Percentiles rank a stretch among this genome's conserved stretches.
Conservation (phyloP, 352 stramenopile genomes). For the Pythium folliculosum region DNA sequence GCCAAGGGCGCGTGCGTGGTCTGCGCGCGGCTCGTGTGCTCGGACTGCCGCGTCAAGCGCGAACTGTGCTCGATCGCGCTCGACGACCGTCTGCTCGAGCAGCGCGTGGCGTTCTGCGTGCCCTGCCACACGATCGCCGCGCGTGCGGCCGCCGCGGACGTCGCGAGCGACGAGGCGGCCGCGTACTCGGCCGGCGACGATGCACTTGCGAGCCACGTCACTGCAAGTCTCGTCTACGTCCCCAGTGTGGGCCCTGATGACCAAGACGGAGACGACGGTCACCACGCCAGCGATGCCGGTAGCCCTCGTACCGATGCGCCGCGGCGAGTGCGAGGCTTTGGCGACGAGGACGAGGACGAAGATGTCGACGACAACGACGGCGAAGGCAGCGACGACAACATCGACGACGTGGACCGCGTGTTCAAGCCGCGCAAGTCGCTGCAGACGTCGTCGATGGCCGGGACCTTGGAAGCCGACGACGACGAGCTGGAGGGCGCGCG, state of each 20-base stretch:
- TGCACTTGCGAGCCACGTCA: background rate
- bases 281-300: too few relatives aligned
- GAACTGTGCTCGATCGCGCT: conserved; percentile 27
- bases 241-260: background rate
- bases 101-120: conserved; percentile 28
- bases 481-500: conserved; percentile 15
- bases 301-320: too few relatives aligned
- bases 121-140: conserved; percentile 28
- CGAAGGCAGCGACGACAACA: background rate
- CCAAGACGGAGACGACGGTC: background rate
- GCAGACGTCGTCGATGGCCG: conserved; percentile 15
- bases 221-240: background rate
- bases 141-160: conserved; percentile 17
- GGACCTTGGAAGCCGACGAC: conserved; percentile 13
- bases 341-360: background rate
- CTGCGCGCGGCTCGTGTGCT: conserved; percentile 54
- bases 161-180: conserved; percentile 23
- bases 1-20: conserved; percentile 37
- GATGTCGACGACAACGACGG: background rate
- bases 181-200: background rate
- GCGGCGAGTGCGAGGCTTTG: too few relatives aligned
- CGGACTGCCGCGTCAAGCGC: conserved; percentile 55
- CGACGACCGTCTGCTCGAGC: conserved; percentile 8
- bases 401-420: background rate
- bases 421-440: conserved; percentile 16